Base-by-base conservation (phyloP, 306 rosid genomes). In the Abrus pulchellus region DNA sequence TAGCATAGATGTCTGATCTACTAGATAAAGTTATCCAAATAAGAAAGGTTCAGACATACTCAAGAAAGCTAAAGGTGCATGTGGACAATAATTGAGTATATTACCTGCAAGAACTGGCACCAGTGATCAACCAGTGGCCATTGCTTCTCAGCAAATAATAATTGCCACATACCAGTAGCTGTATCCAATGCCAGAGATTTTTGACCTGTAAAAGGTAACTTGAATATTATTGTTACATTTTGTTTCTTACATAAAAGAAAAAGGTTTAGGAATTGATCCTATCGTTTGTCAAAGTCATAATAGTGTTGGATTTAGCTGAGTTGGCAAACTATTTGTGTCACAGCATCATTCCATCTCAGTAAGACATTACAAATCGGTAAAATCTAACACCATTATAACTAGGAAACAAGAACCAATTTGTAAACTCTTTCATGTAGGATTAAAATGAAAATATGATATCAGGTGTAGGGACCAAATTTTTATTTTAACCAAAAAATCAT, bases 131-230 rank as follows among this genome's bases (percentile, higher is more conserved):
- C 99, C 82, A 88, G 83, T 5, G 94, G 97, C 99, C 99, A 96
- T 87, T 92, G 97, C 90, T 83, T 96, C 86, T 96, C 99, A 6
- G 98, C 98, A 86, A 96, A 96, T 68, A 96, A 84, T 83, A 96
- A 91, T 84, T 96, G 97, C 99, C 99, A 96, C 99, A 96, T 93
- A 83, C 99, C 99, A 82, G 93, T 96, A 44, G 99, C 99, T 41
- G 99, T 96, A 86, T 96, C 99, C 90, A 96, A 85, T 28, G 99
- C 99, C 85, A 96, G 80, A 69, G 99, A 96, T 85, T 96, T 96
- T 85, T 96, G 99, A 84, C 99, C 99, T 96, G 92, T 78, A 81
- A 87, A 59, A 79, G 11, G 68, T 5, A 57, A 48, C 65, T 29
- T 50, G 10, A 72, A 68, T 30, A 48, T 28, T 63, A 41, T 27